Evolutionary conservation across 2,329 filamentous ascomycete species (phyloP), one percentile per base, ranked within the genome.

Genomic region (Juglanconis juglandina): DNA sequence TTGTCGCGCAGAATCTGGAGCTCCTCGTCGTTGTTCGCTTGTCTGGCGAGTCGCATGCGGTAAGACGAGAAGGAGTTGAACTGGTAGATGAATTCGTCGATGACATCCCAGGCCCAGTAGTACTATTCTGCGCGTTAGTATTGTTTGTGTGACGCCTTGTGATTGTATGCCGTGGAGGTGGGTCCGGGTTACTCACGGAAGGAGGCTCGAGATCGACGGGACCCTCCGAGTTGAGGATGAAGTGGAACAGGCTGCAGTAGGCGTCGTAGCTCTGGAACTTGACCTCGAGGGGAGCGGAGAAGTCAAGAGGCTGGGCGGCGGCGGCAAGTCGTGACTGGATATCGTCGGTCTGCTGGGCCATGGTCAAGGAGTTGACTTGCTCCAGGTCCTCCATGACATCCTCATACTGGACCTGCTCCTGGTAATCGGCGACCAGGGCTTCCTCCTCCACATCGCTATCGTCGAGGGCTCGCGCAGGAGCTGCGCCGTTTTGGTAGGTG

Each of bases 21-120:
- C 77, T 99, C 95, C 78, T 98, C 95, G 74, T 92, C 91, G 76
- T 94, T 96, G 76, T 90, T 80, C 76, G 87, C 81, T 82, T 88
- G 83, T 62, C 92, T 87, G 66, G 95, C 95, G 68, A 96, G 87
- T 67, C 92, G 89, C 77, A 96, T 92, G 72, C 95, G 88, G 85
- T 97, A 97, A 65, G 92, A 92, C 76, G 92, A 98, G 84, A 99
- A 99, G 62, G 93, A 96, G 84, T 99, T 97, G 84, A 99, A 99
- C 77, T 99, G 95, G 83, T 99, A 99, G 80, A 99, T 98, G 82
- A 99, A 99, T 79, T 99, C 95, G 77, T 99, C 95, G 79, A 99
- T 97, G 68, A 98, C 94, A 76, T 99, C 95, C 95, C 95, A 99
- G 47, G 95, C 95, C 95, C 95, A 99, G 82, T 94, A 97, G 81